Evolutionary conservation across 176 grass and related monocot genomes (phyloP).

Genomic region (Phoenix dactylifera): DNA sequence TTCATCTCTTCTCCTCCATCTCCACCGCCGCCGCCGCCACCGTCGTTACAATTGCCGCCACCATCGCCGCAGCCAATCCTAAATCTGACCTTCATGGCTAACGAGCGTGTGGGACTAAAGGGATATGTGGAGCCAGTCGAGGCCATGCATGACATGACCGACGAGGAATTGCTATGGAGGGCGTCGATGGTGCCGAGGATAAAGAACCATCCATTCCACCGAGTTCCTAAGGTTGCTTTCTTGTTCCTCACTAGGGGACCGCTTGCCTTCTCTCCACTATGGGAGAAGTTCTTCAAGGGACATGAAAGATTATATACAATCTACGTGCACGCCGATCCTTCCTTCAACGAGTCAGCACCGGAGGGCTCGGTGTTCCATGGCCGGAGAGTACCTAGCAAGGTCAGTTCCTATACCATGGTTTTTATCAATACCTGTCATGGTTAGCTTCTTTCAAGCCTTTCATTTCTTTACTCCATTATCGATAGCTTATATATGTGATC

Average conservation of each 20-base stretch:
- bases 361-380: conserved; percentile 45
- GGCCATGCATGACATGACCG: conserved; percentile 7
- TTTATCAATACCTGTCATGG: too few relatives aligned
- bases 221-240: conserved; percentile 58
- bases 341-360: conserved; percentile 35
- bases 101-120: neutral
- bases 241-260: conserved; percentile 61
- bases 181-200: conserved; percentile 44
- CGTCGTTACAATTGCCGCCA: neutral
- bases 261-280: conserved; percentile 69
- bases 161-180: conserved; percentile 38
- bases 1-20: neutral
- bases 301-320: conserved; percentile 52
- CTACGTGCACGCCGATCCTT: conserved; percentile 64
- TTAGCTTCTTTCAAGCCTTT: too few relatives aligned
- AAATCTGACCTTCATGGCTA: neutral
- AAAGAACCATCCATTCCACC: neutral
- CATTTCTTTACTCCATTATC: too few relatives aligned
- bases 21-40: neutral
- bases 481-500: too few relatives aligned
- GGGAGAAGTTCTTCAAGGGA: conserved; percentile 71
- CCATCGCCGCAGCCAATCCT: neutral
- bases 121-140: neutral
- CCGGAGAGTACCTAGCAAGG: conserved; percentile 70
- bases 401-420: neutral